These are phyloP conservation scores for Cladosporium sp. DNA, from an alignment of 2,329 filamentous ascomycete genomes.

Conservation along the genomic window DNA sequence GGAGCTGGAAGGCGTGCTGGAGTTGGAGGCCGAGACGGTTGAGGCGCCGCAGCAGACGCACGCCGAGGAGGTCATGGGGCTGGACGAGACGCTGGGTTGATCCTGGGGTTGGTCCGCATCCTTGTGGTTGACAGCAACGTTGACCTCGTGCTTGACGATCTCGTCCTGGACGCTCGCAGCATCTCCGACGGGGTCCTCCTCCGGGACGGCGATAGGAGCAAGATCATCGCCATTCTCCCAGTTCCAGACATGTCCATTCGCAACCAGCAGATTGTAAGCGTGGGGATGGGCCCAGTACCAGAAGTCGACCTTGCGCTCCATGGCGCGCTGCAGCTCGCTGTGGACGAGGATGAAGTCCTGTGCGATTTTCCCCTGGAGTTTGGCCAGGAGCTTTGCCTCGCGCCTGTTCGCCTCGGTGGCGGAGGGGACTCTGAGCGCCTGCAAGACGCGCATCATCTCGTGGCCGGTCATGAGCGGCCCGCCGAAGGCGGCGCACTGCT, in stretches of 20 bases:
- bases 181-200: neutral
- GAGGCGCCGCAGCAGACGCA: no score
- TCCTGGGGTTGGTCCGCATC: constrained; percentile 14
- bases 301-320: constrained; percentile 44
- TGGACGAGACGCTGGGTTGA: neutral
- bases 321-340: constrained; percentile 41
- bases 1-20: no score
- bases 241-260: constrained; percentile 25
- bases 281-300: constrained; percentile 44
- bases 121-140: constrained; percentile 13
- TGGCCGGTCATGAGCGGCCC: constrained; percentile 24
- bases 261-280: constrained; percentile 24
- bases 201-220: constrained; percentile 10
- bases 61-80: neutral
- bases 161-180: neutral
- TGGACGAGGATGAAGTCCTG: constrained; percentile 35
- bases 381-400: constrained; percentile 27
- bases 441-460: constrained; percentile 33
- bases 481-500: constrained; percentile 27
- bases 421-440: constrained; percentile 29
- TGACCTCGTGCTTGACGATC: constrained; percentile 3
- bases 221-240: constrained; percentile 16
- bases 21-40: no score
- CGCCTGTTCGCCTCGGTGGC: constrained; percentile 23
- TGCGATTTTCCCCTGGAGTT: constrained; percentile 28